Base-by-base conservation (phyloP, 768 basidiomycete genomes). In the Tricholoma sp. region DNA sequence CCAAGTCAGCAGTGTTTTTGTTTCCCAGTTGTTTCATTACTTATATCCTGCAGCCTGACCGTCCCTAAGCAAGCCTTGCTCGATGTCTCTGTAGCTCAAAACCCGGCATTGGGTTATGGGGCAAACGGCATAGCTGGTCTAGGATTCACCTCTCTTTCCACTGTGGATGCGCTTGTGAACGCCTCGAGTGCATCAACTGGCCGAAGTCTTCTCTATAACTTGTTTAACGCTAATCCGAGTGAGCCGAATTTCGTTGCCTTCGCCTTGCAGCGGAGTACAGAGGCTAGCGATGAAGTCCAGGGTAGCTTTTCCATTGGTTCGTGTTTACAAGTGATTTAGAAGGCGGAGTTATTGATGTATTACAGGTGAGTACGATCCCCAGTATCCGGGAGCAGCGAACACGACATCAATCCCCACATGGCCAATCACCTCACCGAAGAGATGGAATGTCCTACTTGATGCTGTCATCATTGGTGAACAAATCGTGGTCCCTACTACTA, bases 191-290 rank as follows among this genome's bases (percentile, higher is more conserved):
- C 80, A 1, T 76, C 81, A 2, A 72, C 79, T 6, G 91, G 91
- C 17, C 80, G 86, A 31, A 84, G 82, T 59, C 65, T 94, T 44
- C 77, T 94, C 18, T 87, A 84, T 73, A 94, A 91, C 63, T 71
- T 89, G 34, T 94, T 94, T 68, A 71, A 75, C 18, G 76, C 80
- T 62, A 86, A 91, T 68, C 81, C 83, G 3, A 70, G 66, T 9
- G 81, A 88, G 64, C 88, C 89, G 48, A 94, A 93, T 63, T 94
- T 83, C 67, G 86, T 94, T 60, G 82, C 89, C 0, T 87, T 94
- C 63, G 78, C 87, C 0, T 74, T 94, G 28, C 82, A 88, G 63
- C 74, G 89, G 53, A 79, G 76, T 44, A 73, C 77, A 9, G 78
- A 87, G 37, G 61, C 68, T n/a, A 67, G 66, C 8, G 79, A 80